Conservation (phyloP, 2,329 filamentous ascomycete species). For the Alternaria postmessia region DNA sequence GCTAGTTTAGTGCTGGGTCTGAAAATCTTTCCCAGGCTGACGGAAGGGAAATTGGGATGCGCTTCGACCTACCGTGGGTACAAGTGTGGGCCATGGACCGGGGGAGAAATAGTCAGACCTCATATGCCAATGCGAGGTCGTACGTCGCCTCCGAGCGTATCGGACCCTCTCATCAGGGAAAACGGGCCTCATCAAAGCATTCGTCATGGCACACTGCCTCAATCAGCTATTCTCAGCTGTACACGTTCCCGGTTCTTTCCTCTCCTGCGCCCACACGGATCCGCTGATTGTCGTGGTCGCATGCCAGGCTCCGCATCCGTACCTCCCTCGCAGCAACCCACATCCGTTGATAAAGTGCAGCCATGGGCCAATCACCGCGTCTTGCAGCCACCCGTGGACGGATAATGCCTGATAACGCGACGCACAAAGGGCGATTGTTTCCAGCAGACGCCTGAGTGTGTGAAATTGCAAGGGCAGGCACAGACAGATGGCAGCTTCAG, state of each 20-base stretch:
- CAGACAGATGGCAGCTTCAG: slow-evolving; percentile 18
- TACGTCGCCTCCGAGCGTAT: slow-evolving; percentile 16
- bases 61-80: slow-evolving; percentile 34
- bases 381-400: slow-evolving; percentile 15
- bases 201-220: slow-evolving; percentile 28
- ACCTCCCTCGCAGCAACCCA: slow-evolving; percentile 27
- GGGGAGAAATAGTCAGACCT: slow-evolving; percentile 20
- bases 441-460: slow-evolving; percentile 16
- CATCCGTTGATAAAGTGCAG: slow-evolving; percentile 23
- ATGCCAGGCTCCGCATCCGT: slow-evolving; percentile 23
- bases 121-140: slow-evolving; percentile 14
- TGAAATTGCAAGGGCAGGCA: slow-evolving; percentile 25
- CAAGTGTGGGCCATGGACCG: slow-evolving; percentile 16
- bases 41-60: slow-evolving; percentile 33
- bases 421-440: slow-evolving; percentile 18
- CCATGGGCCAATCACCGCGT: slow-evolving; percentile 35
- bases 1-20: slow-evolving; percentile 43
- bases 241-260: slow-evolving; percentile 24
- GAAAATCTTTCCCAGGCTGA: slow-evolving; percentile 38
- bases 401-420: slow-evolving; percentile 37
- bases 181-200: slow-evolving; percentile 18
- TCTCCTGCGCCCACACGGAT: slow-evolving; percentile 16
- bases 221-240: slow-evolving; percentile 24
- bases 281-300: slow-evolving; percentile 16
- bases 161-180: slow-evolving; percentile 4